These are phyloP conservation scores for Trichoderma hamatum DNA, from an alignment of 2,329 filamentous ascomycete genomes.

Conservation along the genomic window DNA sequence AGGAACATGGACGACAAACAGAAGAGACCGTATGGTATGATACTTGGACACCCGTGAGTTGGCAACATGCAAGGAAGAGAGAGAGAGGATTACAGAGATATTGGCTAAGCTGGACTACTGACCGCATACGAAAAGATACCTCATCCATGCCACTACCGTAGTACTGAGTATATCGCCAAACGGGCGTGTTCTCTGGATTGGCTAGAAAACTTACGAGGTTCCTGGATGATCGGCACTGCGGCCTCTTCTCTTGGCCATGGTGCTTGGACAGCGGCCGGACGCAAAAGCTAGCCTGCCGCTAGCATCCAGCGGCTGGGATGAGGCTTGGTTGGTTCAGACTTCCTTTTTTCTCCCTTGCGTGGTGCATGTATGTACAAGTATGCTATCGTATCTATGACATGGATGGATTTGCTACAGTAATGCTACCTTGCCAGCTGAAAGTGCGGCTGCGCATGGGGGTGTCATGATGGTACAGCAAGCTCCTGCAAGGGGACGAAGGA, in stretches of 20 bases:
- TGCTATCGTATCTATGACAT: conserved; percentile 3
- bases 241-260: not conserved
- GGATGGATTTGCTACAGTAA: not conserved
- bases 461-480: not conserved
- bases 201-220: not conserved
- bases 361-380: not conserved
- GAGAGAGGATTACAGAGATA: not conserved
- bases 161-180: not conserved
- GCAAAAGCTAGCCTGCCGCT: conserved; percentile 2
- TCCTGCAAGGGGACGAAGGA: not conserved
- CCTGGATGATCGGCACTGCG: conserved; percentile 25
- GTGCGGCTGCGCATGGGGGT: not conserved
- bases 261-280: not conserved
- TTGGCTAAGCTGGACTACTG: not conserved
- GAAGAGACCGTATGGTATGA: not conserved
- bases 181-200: not conserved
- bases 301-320: conserved; percentile 7
- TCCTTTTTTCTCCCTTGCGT: not conserved
- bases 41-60: conserved; percentile 2
- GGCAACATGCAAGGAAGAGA: conserved; percentile 16
- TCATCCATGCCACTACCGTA: not conserved
- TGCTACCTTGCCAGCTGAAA: conserved; percentile 23
- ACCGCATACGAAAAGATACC: not conserved
- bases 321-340: not conserved
- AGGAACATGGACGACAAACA: not conserved